Conservation (phyloP, 306 rosid genomes). For the Lagenaria siceraria region DNA sequence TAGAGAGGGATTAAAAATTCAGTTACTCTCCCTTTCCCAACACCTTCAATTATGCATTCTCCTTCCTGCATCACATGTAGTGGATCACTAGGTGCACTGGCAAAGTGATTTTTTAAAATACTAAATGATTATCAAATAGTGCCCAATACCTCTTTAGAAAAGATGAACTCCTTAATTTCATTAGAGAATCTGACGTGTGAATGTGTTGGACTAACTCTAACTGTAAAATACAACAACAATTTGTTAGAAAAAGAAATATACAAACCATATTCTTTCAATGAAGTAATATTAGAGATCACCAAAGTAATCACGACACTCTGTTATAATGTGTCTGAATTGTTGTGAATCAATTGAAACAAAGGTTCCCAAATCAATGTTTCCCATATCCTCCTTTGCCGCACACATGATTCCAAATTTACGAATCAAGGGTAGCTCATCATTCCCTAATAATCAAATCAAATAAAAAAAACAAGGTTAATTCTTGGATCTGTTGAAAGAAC, state of each 20-base stretch:
- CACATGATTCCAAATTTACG: not conserved
- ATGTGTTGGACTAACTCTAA: not conserved
- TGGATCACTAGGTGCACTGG: no score
- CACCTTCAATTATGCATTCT: not conserved
- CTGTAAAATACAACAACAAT: not conserved
- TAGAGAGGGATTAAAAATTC: not conserved
- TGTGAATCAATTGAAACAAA: not conserved
- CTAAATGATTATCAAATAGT: no score
- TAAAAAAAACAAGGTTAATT: no score
- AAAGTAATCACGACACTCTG: not conserved
- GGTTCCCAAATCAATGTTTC: not conserved
- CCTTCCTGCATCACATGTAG: not conserved
- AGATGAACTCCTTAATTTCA: not conserved
- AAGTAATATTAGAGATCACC: not conserved
- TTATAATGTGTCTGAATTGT: not conserved
- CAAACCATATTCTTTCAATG: not conserved
- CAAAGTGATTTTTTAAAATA: no score
- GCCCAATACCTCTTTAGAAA: not conserved
- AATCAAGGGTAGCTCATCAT: not conserved
- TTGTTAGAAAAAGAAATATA: no score
- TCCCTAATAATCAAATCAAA: not conserved
- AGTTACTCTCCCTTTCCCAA: not conserved
- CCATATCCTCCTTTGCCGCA: not conserved
- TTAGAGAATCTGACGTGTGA: not conserved
- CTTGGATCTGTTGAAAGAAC: no score